A percentile compares a stretch with the other conserved stretches of the same genome.
Conservation (phyloP, 2,329 filamentous ascomycete genomes). For the Ascosphaera apis region DNA sequence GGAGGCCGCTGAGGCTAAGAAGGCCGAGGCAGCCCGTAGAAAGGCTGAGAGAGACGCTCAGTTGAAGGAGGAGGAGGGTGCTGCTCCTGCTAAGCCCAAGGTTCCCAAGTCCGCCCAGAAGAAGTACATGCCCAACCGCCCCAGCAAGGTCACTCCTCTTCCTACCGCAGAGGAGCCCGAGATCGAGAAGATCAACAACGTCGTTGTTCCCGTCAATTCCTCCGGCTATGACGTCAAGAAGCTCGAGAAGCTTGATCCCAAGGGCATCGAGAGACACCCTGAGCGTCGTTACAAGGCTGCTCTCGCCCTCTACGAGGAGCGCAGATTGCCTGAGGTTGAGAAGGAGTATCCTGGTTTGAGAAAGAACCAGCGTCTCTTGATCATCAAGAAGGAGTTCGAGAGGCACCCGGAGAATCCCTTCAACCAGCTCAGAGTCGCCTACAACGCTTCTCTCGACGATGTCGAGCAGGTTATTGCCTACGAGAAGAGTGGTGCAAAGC, state of each 20-base stretch:
- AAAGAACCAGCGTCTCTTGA: constrained; percentile 61
- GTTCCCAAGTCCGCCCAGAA: constrained; percentile 23
- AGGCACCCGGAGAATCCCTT: constrained; percentile 89
- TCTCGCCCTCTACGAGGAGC: constrained; percentile 59
- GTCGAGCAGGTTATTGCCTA: constrained; percentile 41
- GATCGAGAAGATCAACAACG: constrained; percentile 28
- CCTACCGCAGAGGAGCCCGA: constrained; percentile 44
- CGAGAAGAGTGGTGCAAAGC: no score
- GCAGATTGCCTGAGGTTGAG: constrained; percentile 65
- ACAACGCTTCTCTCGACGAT: constrained; percentile 62
- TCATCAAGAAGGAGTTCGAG: constrained; percentile 79
- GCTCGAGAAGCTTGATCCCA: no score
- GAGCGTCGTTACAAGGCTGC: constrained; percentile 75
- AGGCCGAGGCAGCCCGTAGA: constrained; percentile 59
- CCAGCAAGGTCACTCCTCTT: constrained; percentile 45
- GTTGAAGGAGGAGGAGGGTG: constrained; percentile 59
- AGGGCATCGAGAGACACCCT: constrained; percentile 69
- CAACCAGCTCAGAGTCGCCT: constrained; percentile 56
- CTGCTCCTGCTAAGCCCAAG: constrained; percentile 38
- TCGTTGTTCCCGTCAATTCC: constrained; percentile 66
- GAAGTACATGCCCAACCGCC: no score
- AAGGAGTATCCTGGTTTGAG: constrained; percentile 58
- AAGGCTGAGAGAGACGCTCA: constrained; percentile 81
- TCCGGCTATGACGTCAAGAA: no score
- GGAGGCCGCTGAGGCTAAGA: constrained; percentile 65